Evolutionary conservation across 1,139 yeast species (phyloP).

Genomic region (Hyphopichia khmerensis): DNA sequence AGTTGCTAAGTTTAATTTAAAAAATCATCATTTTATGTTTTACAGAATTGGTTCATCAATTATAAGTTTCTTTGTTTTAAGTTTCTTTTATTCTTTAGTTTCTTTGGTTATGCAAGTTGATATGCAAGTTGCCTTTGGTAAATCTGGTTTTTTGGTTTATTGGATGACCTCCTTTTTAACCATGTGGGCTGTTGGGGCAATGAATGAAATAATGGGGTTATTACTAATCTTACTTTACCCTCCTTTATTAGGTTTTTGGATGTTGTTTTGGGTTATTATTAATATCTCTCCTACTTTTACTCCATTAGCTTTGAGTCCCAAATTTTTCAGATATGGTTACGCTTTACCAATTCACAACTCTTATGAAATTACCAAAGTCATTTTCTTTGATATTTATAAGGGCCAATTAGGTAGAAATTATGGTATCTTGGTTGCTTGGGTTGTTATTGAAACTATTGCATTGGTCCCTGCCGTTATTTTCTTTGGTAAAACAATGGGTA

Average conservation of each 20-base stretch:
- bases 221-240: constrained; percentile 29
- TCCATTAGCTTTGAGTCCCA: constrained; percentile 33
- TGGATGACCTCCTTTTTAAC: constrained; percentile 45
- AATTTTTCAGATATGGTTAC: constrained; percentile 37
- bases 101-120: constrained; percentile 45
- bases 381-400: constrained; percentile 35
- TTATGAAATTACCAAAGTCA: constrained; percentile 36
- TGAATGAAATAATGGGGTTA: constrained; percentile 41
- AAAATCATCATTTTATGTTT: constrained; percentile 25
- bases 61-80: constrained; percentile 32
- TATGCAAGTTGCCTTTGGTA: constrained; percentile 38
- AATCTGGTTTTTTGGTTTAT: constrained; percentile 42
- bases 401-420: constrained; percentile 38
- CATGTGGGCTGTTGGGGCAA: constrained; percentile 44
- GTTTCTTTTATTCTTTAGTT: constrained; percentile 39
- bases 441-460: constrained; percentile 24
- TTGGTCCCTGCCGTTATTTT: constrained; percentile 42
- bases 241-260: constrained; percentile 44
- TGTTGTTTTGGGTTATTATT: constrained; percentile 39
- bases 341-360: constrained; percentile 41
- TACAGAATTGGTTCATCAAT: constrained; percentile 32
- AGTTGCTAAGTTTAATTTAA: constrained; percentile 35
- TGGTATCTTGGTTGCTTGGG: constrained; percentile 37
- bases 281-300: constrained; percentile 40
- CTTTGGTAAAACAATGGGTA: constrained; percentile 28